phyloP scores from a whole-genome alignment of 768 basidiomycete genomes.

The Omphalotus guepiniiformis region DNA sequence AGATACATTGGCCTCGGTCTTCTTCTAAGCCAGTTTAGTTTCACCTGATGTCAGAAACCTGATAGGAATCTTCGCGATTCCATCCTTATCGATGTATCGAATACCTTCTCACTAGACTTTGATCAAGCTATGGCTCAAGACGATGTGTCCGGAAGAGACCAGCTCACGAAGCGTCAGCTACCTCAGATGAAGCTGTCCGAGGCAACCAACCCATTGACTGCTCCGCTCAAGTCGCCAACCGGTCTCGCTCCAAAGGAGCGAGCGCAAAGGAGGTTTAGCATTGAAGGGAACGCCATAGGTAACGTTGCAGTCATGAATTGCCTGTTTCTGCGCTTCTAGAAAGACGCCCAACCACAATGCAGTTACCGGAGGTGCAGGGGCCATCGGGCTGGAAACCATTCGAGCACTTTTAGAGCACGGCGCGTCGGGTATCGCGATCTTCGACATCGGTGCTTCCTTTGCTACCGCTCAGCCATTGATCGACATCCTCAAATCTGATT shows the following conservation, averaged over 20 bases:
- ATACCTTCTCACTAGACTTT: too few relatives aligned
- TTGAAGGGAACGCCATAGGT: conserved; percentile 40
- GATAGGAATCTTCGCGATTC: too few relatives aligned
- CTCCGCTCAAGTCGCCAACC: conserved; percentile 17
- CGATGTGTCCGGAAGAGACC: too few relatives aligned
- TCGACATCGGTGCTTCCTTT: conserved; percentile 23
- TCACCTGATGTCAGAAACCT: too few relatives aligned
- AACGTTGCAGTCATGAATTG: conserved; percentile 6
- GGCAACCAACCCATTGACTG: conserved; percentile 29
- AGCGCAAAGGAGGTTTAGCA: conserved; percentile 30
- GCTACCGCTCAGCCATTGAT: conserved; percentile 20
- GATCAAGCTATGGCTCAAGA: too few relatives aligned
- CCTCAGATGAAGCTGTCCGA: conserved; percentile 30
- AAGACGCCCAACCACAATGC: neutral
- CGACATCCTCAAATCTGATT: conserved; percentile 18
- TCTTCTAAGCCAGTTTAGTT: too few relatives aligned
- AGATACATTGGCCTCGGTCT: too few relatives aligned
- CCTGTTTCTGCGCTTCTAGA: neutral
- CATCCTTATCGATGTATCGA: too few relatives aligned
- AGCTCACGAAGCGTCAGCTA: conserved; percentile 23
- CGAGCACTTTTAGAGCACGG: conserved; percentile 44
- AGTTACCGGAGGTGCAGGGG: conserved; percentile 43
- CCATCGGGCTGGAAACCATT: conserved; percentile 31
- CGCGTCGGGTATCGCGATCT: conserved; percentile 29
- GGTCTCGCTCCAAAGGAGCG: conserved; percentile 17